These are phyloP conservation scores for Colletotrichum echinochloae DNA, from an alignment of 2,329 filamentous ascomycete species.

Conservation along the genomic window DNA sequence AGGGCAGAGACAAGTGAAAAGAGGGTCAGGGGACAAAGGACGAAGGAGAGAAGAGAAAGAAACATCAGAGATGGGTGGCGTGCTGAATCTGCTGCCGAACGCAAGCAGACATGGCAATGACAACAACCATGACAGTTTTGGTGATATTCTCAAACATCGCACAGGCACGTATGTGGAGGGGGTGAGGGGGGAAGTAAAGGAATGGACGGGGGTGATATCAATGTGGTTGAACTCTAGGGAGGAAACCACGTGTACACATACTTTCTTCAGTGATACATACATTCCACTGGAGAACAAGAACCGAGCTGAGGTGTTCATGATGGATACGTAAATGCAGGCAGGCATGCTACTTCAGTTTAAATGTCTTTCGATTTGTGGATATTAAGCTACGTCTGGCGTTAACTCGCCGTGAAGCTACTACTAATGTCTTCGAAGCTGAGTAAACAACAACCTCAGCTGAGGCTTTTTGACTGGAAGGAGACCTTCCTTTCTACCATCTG, in stretches of 20 bases:
- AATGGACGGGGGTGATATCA: background rate
- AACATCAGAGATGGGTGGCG: background rate
- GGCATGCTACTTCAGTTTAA: slow-evolving; percentile 1
- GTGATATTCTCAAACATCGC: background rate
- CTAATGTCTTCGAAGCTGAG: slow-evolving; percentile 21
- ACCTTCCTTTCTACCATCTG: background rate
- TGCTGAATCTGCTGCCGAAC: background rate
- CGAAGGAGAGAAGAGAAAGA: background rate
- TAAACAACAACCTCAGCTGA: slow-evolving; percentile 15
- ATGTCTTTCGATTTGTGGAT: slow-evolving; percentile 28
- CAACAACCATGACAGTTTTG: background rate
- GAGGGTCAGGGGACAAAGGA: background rate
- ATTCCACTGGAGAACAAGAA: background rate
- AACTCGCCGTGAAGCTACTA: slow-evolving; percentile 17
- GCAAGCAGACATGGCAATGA: slow-evolving; percentile 13
- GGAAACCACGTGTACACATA: background rate
- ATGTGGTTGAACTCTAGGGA: background rate
- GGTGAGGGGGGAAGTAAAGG: background rate
- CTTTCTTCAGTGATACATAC: background rate
- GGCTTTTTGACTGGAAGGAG: slow-evolving; percentile 2
- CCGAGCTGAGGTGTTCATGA: background rate
- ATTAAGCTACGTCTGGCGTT: slow-evolving; percentile 35
- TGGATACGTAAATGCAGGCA: background rate
- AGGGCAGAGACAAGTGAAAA: background rate
- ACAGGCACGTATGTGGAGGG: background rate